Evolutionary conservation across 345 rosid genomes (phyloP), one percentile per base, ranked within the genome.

Genomic region (Populus simonii): DNA sequence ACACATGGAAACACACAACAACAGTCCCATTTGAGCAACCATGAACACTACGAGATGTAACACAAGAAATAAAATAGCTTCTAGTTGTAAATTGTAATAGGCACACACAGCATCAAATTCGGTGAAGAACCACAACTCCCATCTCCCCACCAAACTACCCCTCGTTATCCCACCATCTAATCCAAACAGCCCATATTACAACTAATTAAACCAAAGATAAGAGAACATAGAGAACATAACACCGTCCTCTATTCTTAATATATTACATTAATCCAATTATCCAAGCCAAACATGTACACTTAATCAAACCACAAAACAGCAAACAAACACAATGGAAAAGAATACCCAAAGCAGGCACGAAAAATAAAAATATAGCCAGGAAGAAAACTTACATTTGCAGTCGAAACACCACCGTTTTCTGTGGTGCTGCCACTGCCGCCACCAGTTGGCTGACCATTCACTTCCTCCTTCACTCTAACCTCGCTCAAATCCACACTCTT

Each of bases 321-420:
- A 38, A 27, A 13, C 51, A 61, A 45, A 36, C 22, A 62, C 11
- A 75, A 25, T 7, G 38, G 12, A 71, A 74, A 17, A 43, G 41
- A 22, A n/a, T 9, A 41, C 13, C 3, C 3, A 41, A 33, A 41
- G 13, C 13, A 41, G 45, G 20, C 62, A 53, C 27, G 38, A 39
- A 47, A 38, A 66, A 66, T 65, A 29, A 27, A 49, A 61, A 22
- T 47, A 15, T 43, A 17, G 15, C 18, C 38, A 25, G 45, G 33
- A 15, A 16, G 71, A 71, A 51, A 62, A 89, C 92, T 91, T 80
- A 91, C 96, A 85, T 87, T 90, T 61, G 78, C 71, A 76, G 80
- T 73, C 9, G 76, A 43, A 61, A 73, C 74, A 75, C 86, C 85
- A 25, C 85, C 80, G 41, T 63, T 74, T 17, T 59, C 71, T 25